Conservation (phyloP, 73 alveolate genomes). For the Stentor roeselii region DNA sequence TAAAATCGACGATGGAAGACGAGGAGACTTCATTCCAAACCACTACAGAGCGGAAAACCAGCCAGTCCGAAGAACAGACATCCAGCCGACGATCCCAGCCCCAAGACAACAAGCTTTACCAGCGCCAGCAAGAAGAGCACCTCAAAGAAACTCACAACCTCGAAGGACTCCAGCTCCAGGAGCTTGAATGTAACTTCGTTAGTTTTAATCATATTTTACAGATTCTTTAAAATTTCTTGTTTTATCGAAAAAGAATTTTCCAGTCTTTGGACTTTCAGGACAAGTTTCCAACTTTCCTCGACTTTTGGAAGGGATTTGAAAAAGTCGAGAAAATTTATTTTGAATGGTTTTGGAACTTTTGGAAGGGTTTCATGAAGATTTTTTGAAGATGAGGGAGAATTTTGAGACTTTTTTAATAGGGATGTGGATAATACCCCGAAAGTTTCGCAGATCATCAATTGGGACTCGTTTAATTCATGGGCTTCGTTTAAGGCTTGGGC, state of each 20-base stretch:
- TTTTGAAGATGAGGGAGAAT: no score
- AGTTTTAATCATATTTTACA: neutral
- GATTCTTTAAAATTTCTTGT: neutral
- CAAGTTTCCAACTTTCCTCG: neutral
- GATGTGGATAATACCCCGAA: no score
- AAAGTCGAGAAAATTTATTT: no score
- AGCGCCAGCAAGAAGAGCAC: neutral
- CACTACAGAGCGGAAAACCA: constrained; percentile 8
- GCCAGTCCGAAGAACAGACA: constrained; percentile 16
- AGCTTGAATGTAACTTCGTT: neutral
- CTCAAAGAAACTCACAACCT: neutral
- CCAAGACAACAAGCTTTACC: neutral
- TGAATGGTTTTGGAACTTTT: no score
- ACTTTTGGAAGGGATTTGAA: neutral
- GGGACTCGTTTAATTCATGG: no score
- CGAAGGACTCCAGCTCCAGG: neutral
- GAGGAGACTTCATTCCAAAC: constrained; percentile 21
- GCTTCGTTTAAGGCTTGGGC: no score
- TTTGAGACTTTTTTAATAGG: no score
- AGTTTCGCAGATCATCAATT: no score
- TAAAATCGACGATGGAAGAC: neutral
- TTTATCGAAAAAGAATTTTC: no score
- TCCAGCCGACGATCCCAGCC: constrained; percentile 13
- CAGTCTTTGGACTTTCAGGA: neutral
- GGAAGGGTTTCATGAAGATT: neutral